phyloP scores from a whole-genome alignment of 2,329 filamentous ascomycete genomes.

The Microdochium trichocladiopsis region DNA sequence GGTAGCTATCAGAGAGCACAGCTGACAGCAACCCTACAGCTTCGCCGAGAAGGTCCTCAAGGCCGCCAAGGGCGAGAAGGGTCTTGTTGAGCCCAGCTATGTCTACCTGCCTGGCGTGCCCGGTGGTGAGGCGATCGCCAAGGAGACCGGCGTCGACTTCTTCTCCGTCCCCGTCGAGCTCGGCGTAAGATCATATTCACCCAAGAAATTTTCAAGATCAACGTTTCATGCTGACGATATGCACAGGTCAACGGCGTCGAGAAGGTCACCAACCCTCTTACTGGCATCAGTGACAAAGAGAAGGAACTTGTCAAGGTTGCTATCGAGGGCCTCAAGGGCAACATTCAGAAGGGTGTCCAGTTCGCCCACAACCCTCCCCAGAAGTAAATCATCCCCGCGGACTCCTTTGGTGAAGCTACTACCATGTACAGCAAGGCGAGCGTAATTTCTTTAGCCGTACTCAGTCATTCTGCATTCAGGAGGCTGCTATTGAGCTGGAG shows the following conservation, averaged over 20 bases:
- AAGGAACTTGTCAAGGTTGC: constrained; percentile 75
- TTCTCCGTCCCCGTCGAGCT: constrained; percentile 96
- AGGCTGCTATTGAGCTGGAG: not conserved
- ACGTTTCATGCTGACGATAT: constrained; percentile 8
- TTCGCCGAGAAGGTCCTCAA: constrained; percentile 94
- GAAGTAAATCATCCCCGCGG: constrained; percentile 59
- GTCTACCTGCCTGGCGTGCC: constrained; percentile 88
- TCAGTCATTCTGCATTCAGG: not conserved
- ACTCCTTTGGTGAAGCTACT: constrained; percentile 11
- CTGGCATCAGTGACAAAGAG: constrained; percentile 75
- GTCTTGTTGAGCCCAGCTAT: constrained; percentile 89
- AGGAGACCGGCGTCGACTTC: constrained; percentile 81
- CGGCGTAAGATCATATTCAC: constrained; percentile 67
- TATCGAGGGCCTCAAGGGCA: constrained; percentile 75
- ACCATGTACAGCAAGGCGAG: not conserved
- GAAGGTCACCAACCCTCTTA: constrained; percentile 77
- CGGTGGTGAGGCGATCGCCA: constrained; percentile 78
- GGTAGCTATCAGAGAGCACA: not conserved
- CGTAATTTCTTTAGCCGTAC: not conserved
- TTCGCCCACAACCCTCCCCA: constrained; percentile 84
- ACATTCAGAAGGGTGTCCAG: constrained; percentile 88
- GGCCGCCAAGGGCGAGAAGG: constrained; percentile 82
- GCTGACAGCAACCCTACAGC: constrained; percentile 33
- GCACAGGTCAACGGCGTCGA: constrained; percentile 71
- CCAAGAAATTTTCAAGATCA: constrained; percentile 1